These are phyloP conservation scores for Claviceps humidiphila DNA, from an alignment of 2,329 filamentous ascomycete genomes.

Conservation along the genomic window DNA sequence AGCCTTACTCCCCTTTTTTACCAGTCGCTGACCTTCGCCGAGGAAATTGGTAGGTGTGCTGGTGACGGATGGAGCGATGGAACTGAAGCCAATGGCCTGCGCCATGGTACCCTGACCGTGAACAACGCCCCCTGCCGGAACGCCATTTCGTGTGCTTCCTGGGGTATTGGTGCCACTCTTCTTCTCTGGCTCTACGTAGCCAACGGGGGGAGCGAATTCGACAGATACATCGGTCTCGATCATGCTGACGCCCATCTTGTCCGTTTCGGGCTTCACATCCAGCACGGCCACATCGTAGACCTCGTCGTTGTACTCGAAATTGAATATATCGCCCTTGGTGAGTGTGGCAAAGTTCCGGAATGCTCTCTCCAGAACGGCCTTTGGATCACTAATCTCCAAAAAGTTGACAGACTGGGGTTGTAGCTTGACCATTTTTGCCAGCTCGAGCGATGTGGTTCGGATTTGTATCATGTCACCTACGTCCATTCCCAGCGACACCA, in stretches of 20 bases:
- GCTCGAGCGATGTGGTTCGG: constrained; percentile 83
- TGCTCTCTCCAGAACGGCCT: constrained; percentile 90
- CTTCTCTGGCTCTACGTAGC: constrained; percentile 78
- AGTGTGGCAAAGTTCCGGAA: constrained; percentile 93
- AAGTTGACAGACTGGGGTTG: constrained; percentile 90
- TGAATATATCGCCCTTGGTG: constrained; percentile 88
- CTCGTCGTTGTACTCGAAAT: constrained; percentile 91
- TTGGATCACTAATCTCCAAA: constrained; percentile 92
- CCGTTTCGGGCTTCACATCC: constrained; percentile 76
- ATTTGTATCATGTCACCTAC: constrained; percentile 91
- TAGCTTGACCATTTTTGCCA: constrained; percentile 87
- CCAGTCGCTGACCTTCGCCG: constrained; percentile 69
- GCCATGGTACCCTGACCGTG: constrained; percentile 90
- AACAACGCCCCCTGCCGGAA: constrained; percentile 59
- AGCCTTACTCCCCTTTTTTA: constrained; percentile 66
- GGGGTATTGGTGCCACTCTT: constrained; percentile 79
- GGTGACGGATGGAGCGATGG: constrained; percentile 69
- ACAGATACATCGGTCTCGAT: constrained; percentile 94
- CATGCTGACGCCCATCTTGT: constrained; percentile 80
- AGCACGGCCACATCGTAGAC: constrained; percentile 86
- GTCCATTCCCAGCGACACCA: constrained; percentile 80
- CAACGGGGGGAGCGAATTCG: constrained; percentile 86
- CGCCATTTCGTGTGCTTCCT: constrained; percentile 47
- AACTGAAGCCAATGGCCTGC: constrained; percentile 89
- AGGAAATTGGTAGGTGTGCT: constrained; percentile 67